A percentile compares a stretch with the other conserved stretches of the same genome.
Conservation (phyloP, 2,329 filamentous ascomycete species). For the Hypomyces rosellus region DNA sequence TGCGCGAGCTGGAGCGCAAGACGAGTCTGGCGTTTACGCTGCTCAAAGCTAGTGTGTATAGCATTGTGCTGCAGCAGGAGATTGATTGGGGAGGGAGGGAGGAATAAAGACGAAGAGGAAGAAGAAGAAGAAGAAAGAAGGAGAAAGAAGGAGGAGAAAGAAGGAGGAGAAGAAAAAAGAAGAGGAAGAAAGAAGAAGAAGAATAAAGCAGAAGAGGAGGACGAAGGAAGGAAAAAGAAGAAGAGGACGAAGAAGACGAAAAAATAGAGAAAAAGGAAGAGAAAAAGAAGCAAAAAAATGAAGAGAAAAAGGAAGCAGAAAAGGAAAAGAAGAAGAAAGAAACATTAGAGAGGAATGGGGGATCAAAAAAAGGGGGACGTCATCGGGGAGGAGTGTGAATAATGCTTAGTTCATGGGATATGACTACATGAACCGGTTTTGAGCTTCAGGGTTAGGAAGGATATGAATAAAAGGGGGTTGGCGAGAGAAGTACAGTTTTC, state of each 20-base stretch:
- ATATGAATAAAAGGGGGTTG: too few relatives aligned
- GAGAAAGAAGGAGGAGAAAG: conserved; percentile 10
- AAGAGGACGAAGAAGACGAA: too few relatives aligned
- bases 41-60: conserved; percentile 97
- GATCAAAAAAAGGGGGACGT: background rate
- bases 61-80: conserved; percentile 96
- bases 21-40: conserved; percentile 92
- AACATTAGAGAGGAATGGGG: background rate
- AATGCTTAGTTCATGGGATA: background rate
- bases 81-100: conserved; percentile 64
- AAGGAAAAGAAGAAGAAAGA: too few relatives aligned
- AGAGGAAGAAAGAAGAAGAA: background rate
- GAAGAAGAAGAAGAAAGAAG: conserved; percentile 19
- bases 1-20: conserved; percentile 86
- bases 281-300: background rate
- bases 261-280: background rate
- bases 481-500: too few relatives aligned
- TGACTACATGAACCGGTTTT: too few relatives aligned
- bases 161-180: too few relatives aligned
- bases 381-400: background rate
- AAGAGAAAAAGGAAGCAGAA: background rate
- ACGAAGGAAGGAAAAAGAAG: background rate
- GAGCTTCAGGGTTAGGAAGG: too few relatives aligned
- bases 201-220: background rate
- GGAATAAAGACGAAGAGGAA: conserved; percentile 18